phyloP scores from a whole-genome alignment of 2,329 filamentous ascomycete species.

The Neofusicoccum parvum region DNA sequence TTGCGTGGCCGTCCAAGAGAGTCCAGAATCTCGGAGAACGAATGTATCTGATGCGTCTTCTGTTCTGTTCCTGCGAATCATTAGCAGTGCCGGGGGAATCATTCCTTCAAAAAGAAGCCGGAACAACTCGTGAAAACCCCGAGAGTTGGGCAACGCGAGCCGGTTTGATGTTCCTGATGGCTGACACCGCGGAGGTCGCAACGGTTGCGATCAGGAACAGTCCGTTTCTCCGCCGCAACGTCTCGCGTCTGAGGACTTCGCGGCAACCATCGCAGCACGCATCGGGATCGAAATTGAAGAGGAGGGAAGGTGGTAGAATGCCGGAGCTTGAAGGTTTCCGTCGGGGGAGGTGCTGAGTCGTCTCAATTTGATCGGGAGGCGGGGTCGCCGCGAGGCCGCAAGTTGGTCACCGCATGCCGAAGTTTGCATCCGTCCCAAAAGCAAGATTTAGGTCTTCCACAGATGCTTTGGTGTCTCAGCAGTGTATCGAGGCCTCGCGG shows the following conservation, averaged over 20 bases:
- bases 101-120: not conserved
- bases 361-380: not conserved
- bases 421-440: not conserved
- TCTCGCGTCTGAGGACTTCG: not conserved
- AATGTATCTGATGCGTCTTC: not conserved
- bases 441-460: not conserved
- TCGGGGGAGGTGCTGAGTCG: not conserved
- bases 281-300: not conserved
- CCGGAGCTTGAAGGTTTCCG: not conserved
- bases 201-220: not conserved
- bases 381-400: not conserved
- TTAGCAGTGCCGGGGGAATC: not conserved
- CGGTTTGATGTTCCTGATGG: constrained; percentile 8
- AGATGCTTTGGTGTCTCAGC: constrained; percentile 3
- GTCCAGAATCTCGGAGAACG: not conserved
- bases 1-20: not conserved
- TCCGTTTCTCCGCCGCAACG: constrained; percentile 9
- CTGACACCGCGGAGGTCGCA: constrained; percentile 5
- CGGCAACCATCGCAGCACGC: too few species aligned
- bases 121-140: not conserved
- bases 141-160: not conserved
- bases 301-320: not conserved
- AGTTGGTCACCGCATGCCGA: not conserved
- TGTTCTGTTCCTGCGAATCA: not conserved
- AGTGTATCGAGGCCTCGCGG: constrained; percentile 4